These are phyloP conservation scores for Pseudomassariella vexata DNA, from an alignment of 2,329 filamentous ascomycete genomes.

Conservation along the genomic window DNA sequence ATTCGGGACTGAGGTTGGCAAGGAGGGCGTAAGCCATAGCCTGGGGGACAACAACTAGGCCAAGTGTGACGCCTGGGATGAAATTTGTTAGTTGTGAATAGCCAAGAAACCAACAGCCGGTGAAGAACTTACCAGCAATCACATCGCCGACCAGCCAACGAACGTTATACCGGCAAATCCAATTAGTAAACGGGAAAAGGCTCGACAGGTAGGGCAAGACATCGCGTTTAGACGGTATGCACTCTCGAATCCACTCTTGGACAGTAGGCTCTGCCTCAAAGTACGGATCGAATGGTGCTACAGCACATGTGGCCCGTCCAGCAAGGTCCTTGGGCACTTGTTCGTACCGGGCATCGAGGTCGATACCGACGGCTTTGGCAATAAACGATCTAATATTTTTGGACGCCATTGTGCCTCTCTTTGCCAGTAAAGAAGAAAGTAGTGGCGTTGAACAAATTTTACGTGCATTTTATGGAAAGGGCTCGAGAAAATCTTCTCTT, in stretches of 20 bases:
- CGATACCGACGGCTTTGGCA: too few relatives aligned
- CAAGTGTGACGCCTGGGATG: conserved; percentile 50
- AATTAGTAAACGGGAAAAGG: conserved; percentile 61
- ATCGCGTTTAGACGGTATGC: conserved; percentile 43
- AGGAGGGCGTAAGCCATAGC: conserved; percentile 75
- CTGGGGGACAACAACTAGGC: conserved; percentile 72
- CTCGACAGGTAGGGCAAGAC: conserved; percentile 42
- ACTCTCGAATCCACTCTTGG: conserved; percentile 52
- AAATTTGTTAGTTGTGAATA: neutral
- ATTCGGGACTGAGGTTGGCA: conserved; percentile 62
- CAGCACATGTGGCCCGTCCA: too few relatives aligned
- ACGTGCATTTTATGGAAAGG: too few relatives aligned
- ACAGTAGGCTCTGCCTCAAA: conserved; percentile 64
- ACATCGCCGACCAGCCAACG: conserved; percentile 70
- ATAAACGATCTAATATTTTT: too few relatives aligned
- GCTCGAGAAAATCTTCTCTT: too few relatives aligned
- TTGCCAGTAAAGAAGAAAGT: too few relatives aligned
- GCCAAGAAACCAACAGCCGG: too few relatives aligned
- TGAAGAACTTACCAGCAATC: conserved; percentile 63
- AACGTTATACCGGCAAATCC: conserved; percentile 66
- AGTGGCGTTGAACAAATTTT: too few relatives aligned
- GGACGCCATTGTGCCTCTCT: too few relatives aligned
- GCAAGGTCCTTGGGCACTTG: too few relatives aligned
- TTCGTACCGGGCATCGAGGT: too few relatives aligned
- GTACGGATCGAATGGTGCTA: conserved; percentile 48